phyloP scores from a whole-genome alignment of 202 grass and related monocot species.

The Zizania palustris region DNA sequence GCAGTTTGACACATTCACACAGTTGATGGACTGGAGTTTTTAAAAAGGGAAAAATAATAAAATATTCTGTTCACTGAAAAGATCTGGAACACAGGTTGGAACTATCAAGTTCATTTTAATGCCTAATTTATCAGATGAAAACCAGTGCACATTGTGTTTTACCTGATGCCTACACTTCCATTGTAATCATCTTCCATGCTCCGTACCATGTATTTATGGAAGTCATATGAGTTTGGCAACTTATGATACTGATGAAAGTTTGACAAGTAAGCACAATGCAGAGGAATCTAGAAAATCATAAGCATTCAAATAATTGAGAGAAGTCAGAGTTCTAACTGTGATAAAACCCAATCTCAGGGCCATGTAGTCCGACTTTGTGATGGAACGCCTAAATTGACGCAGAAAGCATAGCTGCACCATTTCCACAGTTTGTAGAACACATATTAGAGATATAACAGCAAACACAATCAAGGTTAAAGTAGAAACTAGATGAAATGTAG shows the following conservation, averaged over 20 bases:
- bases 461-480: background rate
- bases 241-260: constrained; percentile 77
- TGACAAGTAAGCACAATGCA: constrained; percentile 34
- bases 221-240: constrained; percentile 82
- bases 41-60: background rate
- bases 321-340: constrained; percentile 59
- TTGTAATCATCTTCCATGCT: constrained; percentile 99
- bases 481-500: background rate
- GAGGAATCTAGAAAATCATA: constrained; percentile 15
- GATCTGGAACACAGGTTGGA: background rate
- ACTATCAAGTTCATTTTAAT: constrained; percentile 15
- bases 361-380: constrained; percentile 87
- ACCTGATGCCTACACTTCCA: constrained; percentile 87
- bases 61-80: background rate
- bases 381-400: constrained; percentile 88
- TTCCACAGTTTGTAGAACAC: constrained; percentile 13
- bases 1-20: background rate
- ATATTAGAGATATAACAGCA: constrained; percentile 12
- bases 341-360: constrained; percentile 89
- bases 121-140: constrained; percentile 16
- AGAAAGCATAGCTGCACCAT: constrained; percentile 85
- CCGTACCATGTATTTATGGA: constrained; percentile 98
- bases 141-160: constrained; percentile 27
- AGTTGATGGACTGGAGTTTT: background rate
- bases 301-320: constrained; percentile 17